A percentile compares a stretch with the other conserved stretches of the same genome.
Evolutionary conservation across 352 stramenopile genomes (phyloP).

Genomic region (Phytophthora pluvialis): DNA sequence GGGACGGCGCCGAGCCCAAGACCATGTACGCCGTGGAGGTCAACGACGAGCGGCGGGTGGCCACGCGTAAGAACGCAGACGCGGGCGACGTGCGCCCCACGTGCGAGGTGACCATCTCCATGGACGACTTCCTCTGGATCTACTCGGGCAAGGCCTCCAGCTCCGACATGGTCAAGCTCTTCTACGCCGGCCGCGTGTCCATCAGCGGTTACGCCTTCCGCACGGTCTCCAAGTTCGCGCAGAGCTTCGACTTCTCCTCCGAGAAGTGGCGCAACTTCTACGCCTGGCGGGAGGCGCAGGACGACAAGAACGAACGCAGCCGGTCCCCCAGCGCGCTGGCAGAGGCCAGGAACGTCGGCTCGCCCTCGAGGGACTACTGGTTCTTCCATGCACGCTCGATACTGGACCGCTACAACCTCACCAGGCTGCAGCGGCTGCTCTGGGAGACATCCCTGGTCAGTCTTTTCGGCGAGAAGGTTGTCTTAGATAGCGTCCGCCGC

Average conservation of each 20-base stretch:
- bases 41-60: slow-evolving; percentile 50
- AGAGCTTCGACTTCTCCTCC: slow-evolving; percentile 89
- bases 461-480: slow-evolving; percentile 68
- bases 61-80: slow-evolving; percentile 63
- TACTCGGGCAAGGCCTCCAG: slow-evolving; percentile 88
- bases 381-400: slow-evolving; percentile 70
- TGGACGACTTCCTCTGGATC: slow-evolving; percentile 88
- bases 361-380: slow-evolving; percentile 74
- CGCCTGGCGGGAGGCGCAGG: slow-evolving; percentile 53
- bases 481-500: slow-evolving; percentile 58
- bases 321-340: slow-evolving; percentile 44
- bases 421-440: slow-evolving; percentile 71
- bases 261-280: slow-evolving; percentile 86
- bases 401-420: slow-evolving; percentile 69
- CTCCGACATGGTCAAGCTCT: slow-evolving; percentile 78
- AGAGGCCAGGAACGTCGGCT: slow-evolving; percentile 55
- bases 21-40: slow-evolving; percentile 78
- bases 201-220: slow-evolving; percentile 87
- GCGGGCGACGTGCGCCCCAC: slow-evolving; percentile 50
- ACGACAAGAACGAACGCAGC: slow-evolving; percentile 40
- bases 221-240: slow-evolving; percentile 79
- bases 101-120: slow-evolving; percentile 85
- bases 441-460: slow-evolving; percentile 77
- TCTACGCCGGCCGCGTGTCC: slow-evolving; percentile 76
- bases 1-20: slow-evolving; percentile 38